phyloP scores from a whole-genome alignment of 2,329 filamentous ascomycete species.

The Hymenoscyphus repandus region DNA sequence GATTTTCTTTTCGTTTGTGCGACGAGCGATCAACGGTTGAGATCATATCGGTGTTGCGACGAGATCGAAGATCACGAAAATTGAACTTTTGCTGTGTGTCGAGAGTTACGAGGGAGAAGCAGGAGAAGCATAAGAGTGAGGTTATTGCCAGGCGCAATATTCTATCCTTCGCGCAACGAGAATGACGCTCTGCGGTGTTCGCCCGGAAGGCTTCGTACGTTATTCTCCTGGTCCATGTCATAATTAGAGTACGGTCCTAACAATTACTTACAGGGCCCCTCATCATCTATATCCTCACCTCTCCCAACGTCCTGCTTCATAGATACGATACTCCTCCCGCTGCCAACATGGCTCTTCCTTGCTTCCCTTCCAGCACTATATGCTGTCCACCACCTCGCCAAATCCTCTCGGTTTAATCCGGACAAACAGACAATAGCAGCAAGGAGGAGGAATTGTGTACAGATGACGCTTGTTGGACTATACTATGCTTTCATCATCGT shows the following conservation, averaged over 20 bases:
- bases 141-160: too few relatives aligned
- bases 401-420: slow-evolving; percentile 17
- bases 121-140: too few relatives aligned
- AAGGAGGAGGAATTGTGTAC: too few relatives aligned
- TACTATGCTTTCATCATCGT: slow-evolving; percentile 31
- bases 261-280: slow-evolving; percentile 25
- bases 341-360: slow-evolving; percentile 32
- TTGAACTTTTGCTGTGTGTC: too few relatives aligned
- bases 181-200: slow-evolving; percentile 28
- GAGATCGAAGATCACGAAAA: too few relatives aligned
- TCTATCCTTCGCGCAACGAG: slow-evolving; percentile 9
- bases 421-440: slow-evolving; percentile 20
- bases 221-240: not conserved
- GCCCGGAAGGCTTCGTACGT: slow-evolving; percentile 32
- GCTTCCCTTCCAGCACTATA: slow-evolving; percentile 24
- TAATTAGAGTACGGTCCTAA: not conserved
- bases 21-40: too few relatives aligned
- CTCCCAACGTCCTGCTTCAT: slow-evolving; percentile 34
- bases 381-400: slow-evolving; percentile 12
- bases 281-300: slow-evolving; percentile 29
- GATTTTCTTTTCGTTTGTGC: too few relatives aligned
- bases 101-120: too few relatives aligned
- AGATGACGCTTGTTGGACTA: slow-evolving; percentile 4
- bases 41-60: too few relatives aligned
- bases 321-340: slow-evolving; percentile 33